phyloP scores from a whole-genome alignment of 1,284 basidiomycete genomes.

The Meira nashicola region DNA sequence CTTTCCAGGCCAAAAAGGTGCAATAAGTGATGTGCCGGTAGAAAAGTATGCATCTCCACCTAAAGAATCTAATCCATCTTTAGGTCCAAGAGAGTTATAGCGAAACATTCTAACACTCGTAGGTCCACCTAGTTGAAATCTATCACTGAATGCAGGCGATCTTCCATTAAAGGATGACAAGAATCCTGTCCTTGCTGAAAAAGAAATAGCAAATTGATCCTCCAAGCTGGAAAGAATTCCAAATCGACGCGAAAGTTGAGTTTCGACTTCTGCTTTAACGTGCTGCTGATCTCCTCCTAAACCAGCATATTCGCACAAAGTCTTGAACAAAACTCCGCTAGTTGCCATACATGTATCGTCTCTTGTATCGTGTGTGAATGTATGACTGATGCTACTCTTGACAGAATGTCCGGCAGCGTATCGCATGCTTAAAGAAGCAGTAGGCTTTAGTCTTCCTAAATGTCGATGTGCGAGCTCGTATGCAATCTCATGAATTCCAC shows the following conservation, averaged over 20 bases:
- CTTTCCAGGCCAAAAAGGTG: constrained; percentile 67
- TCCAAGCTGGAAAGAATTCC: background rate
- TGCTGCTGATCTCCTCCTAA: constrained; percentile 43
- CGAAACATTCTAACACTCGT: constrained; percentile 82
- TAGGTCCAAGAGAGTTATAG: constrained; percentile 75
- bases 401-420: constrained; percentile 69
- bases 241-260: constrained; percentile 16
- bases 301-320: constrained; percentile 31
- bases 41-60: constrained; percentile 88
- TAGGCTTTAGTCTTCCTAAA: constrained; percentile 29
- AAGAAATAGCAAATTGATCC: constrained; percentile 13
- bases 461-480: constrained; percentile 38
- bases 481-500: constrained; percentile 43
- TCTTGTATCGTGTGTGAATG: constrained; percentile 71
- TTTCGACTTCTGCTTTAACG: constrained; percentile 37
- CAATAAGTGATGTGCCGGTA: constrained; percentile 72
- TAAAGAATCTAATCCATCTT: constrained; percentile 71
- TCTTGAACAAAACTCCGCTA: constrained; percentile 18
- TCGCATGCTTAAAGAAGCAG: constrained; percentile 63
- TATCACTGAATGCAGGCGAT: constrained; percentile 66
- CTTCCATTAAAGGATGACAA: constrained; percentile 34
- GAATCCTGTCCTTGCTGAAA: constrained; percentile 23
- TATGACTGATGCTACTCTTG: constrained; percentile 80
- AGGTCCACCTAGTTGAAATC: constrained; percentile 90
- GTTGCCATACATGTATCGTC: constrained; percentile 65